phyloP scores from a whole-genome alignment of 176 grass and related monocot genomes.

The Areca catechu region DNA sequence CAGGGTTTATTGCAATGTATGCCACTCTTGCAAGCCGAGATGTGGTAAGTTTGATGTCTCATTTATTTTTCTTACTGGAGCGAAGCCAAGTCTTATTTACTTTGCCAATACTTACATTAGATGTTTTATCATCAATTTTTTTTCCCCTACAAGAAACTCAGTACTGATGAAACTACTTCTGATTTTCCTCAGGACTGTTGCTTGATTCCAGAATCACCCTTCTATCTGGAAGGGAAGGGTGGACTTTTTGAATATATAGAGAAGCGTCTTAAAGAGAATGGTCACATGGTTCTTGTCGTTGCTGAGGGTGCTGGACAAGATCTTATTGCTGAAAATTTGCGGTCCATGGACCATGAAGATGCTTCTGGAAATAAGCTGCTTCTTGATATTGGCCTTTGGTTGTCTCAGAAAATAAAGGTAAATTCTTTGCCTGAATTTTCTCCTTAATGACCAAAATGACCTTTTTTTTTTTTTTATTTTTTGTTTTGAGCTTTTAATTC shows the following conservation, averaged over 20 bases:
- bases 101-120: no score
- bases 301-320: constrained; percentile 96
- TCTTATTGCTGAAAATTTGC: constrained; percentile 70
- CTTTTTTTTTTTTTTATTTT: no score
- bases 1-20: constrained; percentile 92
- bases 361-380: constrained; percentile 82
- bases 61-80: no score
- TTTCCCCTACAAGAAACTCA: no score
- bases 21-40: constrained; percentile 98
- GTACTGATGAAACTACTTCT: no score
- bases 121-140: no score
- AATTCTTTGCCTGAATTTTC: background rate
- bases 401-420: constrained; percentile 96
- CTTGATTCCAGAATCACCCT: constrained; percentile 93
- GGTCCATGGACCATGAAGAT: constrained; percentile 49
- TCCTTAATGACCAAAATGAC: no score
- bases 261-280: constrained; percentile 77
- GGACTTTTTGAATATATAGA: constrained; percentile 75
- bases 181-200: constrained; percentile 66
- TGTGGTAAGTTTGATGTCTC: constrained; percentile 55
- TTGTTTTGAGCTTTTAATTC: no score
- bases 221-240: constrained; percentile 83
- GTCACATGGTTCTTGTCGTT: constrained; percentile 98
- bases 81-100: no score
- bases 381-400: constrained; percentile 90